Base-by-base conservation (phyloP, 257 asterid genomes). In the Linderniella brevidens region DNA sequence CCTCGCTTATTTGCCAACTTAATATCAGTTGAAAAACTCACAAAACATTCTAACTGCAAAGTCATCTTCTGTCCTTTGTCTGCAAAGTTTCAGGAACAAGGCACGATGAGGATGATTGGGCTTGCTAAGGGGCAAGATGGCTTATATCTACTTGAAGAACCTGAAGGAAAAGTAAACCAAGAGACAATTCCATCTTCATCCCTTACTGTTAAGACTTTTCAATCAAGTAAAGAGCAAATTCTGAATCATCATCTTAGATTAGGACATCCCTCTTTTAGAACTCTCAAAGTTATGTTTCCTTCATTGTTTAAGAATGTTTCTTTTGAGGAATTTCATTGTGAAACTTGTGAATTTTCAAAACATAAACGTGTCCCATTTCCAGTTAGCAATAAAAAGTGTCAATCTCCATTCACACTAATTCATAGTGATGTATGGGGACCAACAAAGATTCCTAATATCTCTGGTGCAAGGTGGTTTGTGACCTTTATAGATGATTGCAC, bases 261-360 rank as follows among this genome's bases (percentile, higher is more conserved):
- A 29, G 43, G 54, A 7, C 54, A 49, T 11, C 54, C 54, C 0
- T 35, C 43, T 15, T 49, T 49, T 49, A 35, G 6, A 6, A 16
- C 37, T 49, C 42, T 49, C 7, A 49, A 8, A 32, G 15, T 49
- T 1, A 32, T 49, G 54, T 49, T 49, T 35, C 15, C 43, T 8
- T 11, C 8, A 0, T 35, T 35, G 13, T 15, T 49, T 11, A 49
- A 49, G 13, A 17, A 41, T 4, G 3, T 20, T n/a, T 13, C 5
- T 17, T 10, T 17, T 10, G 48, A 44, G 15, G 12, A 5, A 4
- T 16, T 44, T 44, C 29, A 16, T 44, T 44, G 48, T 15, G 48
- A 44, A 3, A 20, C 19, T 4, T 44, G 48, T 16, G 48, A 44
- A 44, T 20, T 44, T 17, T 18, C 48, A 16, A 44, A 44, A 16